These are phyloP conservation scores for Noccaea caerulescens DNA, from an alignment of 345 rosid species.

Conservation along the genomic window DNA sequence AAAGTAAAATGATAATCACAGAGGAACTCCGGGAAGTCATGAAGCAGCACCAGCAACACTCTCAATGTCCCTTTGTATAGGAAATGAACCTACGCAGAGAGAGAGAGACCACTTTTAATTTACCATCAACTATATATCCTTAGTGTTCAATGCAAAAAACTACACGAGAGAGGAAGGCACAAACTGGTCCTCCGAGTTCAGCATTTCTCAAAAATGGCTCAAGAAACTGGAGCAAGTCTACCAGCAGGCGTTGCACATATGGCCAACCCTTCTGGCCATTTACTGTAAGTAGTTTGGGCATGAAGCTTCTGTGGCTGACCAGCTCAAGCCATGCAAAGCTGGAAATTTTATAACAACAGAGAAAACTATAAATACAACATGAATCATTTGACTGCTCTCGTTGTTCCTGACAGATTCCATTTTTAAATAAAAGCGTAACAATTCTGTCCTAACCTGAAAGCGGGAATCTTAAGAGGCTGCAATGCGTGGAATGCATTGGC, in stretches of 20 bases:
- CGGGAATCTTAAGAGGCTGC: constrained; percentile 92
- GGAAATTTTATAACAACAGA: constrained; percentile 33
- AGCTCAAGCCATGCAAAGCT: constrained; percentile 99
- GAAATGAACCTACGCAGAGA: constrained; percentile 73
- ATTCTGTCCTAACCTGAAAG: constrained; percentile 70
- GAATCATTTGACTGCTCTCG: constrained; percentile 12
- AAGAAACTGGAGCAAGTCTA: constrained; percentile 90
- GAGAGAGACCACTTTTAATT: constrained; percentile 62
- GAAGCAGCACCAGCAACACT: constrained; percentile 92
- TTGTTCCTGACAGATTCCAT: constrained; percentile 4
- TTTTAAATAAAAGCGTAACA: constrained; percentile 3
- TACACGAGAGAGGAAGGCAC: constrained; percentile 38
- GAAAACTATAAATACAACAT: constrained; percentile 8
- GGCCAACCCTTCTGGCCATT: constrained; percentile 97
- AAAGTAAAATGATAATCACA: constrained; percentile 97
- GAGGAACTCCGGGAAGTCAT: constrained; percentile 97
- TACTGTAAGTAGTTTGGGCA: constrained; percentile 91
- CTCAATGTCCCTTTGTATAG: constrained; percentile 92
- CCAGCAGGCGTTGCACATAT: constrained; percentile 80
- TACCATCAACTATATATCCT: constrained; percentile 41
- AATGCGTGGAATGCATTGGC: constrained; percentile 85
- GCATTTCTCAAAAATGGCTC: constrained; percentile 97
- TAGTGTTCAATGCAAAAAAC: neutral
- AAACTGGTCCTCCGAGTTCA: constrained; percentile 79
- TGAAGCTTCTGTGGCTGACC: constrained; percentile 94